Base-by-base conservation (phyloP, 2,329 filamentous ascomycete species). In the Alternaria gaisen region DNA sequence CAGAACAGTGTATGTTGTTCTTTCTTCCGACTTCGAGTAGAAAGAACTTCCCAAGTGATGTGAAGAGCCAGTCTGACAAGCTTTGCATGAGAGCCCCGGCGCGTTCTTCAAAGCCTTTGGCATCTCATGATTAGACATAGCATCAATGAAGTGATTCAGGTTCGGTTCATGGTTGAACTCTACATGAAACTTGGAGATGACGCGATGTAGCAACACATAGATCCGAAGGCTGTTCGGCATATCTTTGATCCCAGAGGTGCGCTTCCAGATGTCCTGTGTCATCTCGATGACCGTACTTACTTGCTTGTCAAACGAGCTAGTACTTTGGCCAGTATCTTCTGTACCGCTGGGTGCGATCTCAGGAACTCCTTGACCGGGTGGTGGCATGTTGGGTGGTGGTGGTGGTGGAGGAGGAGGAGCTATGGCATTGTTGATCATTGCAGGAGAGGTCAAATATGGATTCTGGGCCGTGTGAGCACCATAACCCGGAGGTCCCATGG, bases 211-310 rank as follows among this genome's bases (percentile, higher is more conserved):
- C 10, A 91, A 81, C 47, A 88, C 84, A 61, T 86, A 86, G 16
- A 91, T 82, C 65, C 88, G 87, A 47, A 91, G 82, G 61, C 85
- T 85, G 40, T 85, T 84, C 14, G 88, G 84, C 16, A 92, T 78
- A 52, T 88, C 85, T 66, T 86, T 86, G 63, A 92, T 81, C 3
- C 83, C 83, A 8, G 83, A 83, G 3, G 89, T 84, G 22, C 81
- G 79, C 63, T 85, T 85, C 90, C 90, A 94, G 36, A 90, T 77
- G 24, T 87, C 85, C 60, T 86, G 83, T 5, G 87, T 85, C 70
- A 84, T 83, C 77, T 78, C 54, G 80, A 81, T 76, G 24, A 79
- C 64, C 48, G 73, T 74, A 76, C 77, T 78, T 71, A 66, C 80
- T 80, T 72, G 80, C 70, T 79, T 75, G 61, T 79, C 74, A 58